phyloP scores from a whole-genome alignment of 305 asterid species.

The Fraxinus velutina region DNA sequence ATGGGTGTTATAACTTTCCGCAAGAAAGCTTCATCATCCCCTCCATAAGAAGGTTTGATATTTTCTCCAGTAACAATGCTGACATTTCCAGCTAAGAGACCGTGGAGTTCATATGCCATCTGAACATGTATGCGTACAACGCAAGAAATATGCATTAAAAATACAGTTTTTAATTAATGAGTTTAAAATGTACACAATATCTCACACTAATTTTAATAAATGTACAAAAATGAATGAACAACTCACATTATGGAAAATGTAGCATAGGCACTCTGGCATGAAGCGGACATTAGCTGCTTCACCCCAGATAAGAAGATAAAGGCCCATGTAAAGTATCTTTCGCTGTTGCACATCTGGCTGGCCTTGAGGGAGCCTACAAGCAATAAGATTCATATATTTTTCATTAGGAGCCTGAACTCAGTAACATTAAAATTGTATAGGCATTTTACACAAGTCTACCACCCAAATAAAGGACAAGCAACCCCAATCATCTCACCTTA shows the following conservation, averaged over 20 bases:
- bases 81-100: constrained; percentile 97
- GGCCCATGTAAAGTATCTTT: constrained; percentile 96
- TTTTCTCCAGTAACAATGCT: constrained; percentile 98
- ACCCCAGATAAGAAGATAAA: constrained; percentile 98
- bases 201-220: constrained; percentile 10
- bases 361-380: constrained; percentile 84
- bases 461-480: not conserved
- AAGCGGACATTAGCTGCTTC: constrained; percentile 96
- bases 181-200: not conserved
- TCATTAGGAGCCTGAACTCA: constrained; percentile 19
- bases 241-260: constrained; percentile 95
- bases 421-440: constrained; percentile 1
- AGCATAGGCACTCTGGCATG: constrained; percentile 99
- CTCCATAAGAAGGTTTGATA: constrained; percentile 97
- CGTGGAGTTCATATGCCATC: constrained; percentile 99
- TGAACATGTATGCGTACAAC: constrained; percentile 31
- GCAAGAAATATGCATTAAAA: not conserved
- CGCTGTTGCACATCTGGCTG: constrained; percentile 84
- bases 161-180: constrained; percentile 16
- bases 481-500: constrained; percentile 52
- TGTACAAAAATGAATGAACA: constrained; percentile 25
- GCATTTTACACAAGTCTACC: constrained; percentile 2
- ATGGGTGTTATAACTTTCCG: constrained; percentile 87
- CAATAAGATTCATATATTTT: constrained; percentile 17
- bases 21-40: constrained; percentile 88